Base-by-base conservation (phyloP, 2,329 filamentous ascomycete species). In the Colletotrichum viniferum region DNA sequence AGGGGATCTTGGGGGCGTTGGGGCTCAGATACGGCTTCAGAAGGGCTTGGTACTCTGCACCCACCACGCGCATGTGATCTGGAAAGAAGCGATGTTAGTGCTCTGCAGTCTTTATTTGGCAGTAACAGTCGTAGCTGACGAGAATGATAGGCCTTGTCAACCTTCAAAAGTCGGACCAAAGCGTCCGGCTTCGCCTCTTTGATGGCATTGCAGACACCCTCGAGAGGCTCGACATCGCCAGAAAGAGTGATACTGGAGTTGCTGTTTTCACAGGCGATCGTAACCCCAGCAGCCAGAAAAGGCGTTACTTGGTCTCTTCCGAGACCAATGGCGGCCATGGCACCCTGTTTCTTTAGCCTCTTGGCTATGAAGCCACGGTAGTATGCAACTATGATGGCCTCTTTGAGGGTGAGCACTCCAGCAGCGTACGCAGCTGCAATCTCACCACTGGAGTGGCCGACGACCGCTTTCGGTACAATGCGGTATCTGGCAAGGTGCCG, bases 371-470 rank as follows among this genome's bases (percentile, higher is more conserved):
- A 62, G 21, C 85, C 85, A 7, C 86, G 82, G 69, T 82, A 82
- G 74, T 83, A 86, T 2, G 84, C 81, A 8, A 83, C 76, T 13
- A 77, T 77, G 56, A 84, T 81, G 4, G 84, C 84, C 7, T 82
- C 78, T 64, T 79, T 65, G 12, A 78, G 61, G 2, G 79, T 79
- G 5, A 85, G 63, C 3, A 69, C 75, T 1, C 83, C 82, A 0
- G 82, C 78, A 0, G 84, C 80, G 70, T 84, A 87, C 0, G 84
- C 85, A 12, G 83, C 85, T 0, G 81, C 84, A n/a, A 86, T 85
- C 66, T 86, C 85, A 2, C 85, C 85, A 21, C 79, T 82, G 0
- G 84, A 86, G 63, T 87, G 85, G 0, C 85, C 85, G 2, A 83
- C 76, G 2, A 86, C 82, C 1, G 80, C 81, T 4, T 76, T n/a